These are phyloP conservation scores for Aegilops tauschii DNA, from an alignment of 176 grass and related monocot genomes.

Conservation along the genomic window DNA sequence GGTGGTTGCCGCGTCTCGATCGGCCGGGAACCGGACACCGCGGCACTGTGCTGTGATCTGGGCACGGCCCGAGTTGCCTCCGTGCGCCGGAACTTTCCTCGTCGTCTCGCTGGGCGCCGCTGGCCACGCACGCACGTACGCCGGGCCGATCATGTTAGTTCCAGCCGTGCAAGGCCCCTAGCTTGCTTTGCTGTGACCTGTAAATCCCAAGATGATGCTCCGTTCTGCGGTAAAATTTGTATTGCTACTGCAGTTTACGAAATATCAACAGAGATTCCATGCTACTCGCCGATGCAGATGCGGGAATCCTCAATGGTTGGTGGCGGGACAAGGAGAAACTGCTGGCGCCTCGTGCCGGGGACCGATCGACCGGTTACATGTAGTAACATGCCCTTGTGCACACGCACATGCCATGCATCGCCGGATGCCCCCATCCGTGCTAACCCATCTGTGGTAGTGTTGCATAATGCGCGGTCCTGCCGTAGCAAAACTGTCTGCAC, in stretches of 20 bases:
- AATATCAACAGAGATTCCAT: not conserved
- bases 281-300: not conserved
- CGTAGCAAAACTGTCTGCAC: slow-evolving; percentile 6
- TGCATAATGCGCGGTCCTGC: slow-evolving; percentile 12
- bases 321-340: not conserved
- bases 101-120: not conserved
- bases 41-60: slow-evolving; percentile 25
- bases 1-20: slow-evolving; percentile 36
- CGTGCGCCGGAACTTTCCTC: not conserved
- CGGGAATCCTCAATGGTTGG: not conserved
- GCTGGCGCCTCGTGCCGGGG: slow-evolving; percentile 8
- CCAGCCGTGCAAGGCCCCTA: no score
- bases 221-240: no score
- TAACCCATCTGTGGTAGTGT: not conserved
- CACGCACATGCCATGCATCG: slow-evolving; percentile 18
- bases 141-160: not conserved
- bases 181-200: no score
- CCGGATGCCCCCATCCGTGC: not conserved
- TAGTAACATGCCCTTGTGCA: slow-evolving; percentile 31
- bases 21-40: slow-evolving; percentile 28
- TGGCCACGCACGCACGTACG: not conserved
- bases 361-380: slow-evolving; percentile 23
- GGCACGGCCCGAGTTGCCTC: not conserved
- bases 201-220: no score
- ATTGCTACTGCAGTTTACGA: not conserved